Base-by-base conservation (phyloP, 306 rosid species). In the Corylus heterophylla region DNA sequence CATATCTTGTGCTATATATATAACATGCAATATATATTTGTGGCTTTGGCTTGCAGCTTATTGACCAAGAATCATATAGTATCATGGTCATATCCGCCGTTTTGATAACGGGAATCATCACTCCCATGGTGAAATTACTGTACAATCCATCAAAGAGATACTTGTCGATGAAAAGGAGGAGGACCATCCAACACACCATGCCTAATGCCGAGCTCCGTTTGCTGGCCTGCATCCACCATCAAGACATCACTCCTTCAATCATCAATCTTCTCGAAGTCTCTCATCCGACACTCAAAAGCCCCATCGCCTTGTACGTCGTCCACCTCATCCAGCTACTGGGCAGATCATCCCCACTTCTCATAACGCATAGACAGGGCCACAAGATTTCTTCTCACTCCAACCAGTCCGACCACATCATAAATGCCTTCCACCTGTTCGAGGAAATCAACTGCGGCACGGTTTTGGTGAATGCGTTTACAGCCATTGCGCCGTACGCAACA, bases 141-240 rank as follows among this genome's bases (percentile, higher is more conserved):
- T 87, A 90, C 76, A 85, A 86, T 12, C 97, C 95, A 42, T 86
- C 93, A 2, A 83, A 83, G 76, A 82, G 74, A 20, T 86, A 92
- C 83, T 64, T 20, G 44, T 58, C 86, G 25, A 7, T 22, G 27
- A 81, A 7, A 42, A 42, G 80, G 13, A 81, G 81, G 16, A 82
- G 90, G 20, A 90, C 81, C n/a, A 71, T 92, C 7, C 90, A 88
- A 61, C 87, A 86, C 52, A 49, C 88, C 8, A 0, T 69, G 4
- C 61, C 83, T 1, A 25, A 67, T 3, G 62, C 27, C 0, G 89
- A 83, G 48, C 83, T 90, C 16, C 84, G 85, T 13, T 5, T 92
- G 2, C 69, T 92, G 35, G 81, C 89, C 2, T 87, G 90, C 83
- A 76, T 90, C 47, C 82, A 86, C 76, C 22, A 5, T 51, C 76